Conservation (phyloP, 2,329 filamentous ascomycete species). For the Clonostachys byssicola region DNA sequence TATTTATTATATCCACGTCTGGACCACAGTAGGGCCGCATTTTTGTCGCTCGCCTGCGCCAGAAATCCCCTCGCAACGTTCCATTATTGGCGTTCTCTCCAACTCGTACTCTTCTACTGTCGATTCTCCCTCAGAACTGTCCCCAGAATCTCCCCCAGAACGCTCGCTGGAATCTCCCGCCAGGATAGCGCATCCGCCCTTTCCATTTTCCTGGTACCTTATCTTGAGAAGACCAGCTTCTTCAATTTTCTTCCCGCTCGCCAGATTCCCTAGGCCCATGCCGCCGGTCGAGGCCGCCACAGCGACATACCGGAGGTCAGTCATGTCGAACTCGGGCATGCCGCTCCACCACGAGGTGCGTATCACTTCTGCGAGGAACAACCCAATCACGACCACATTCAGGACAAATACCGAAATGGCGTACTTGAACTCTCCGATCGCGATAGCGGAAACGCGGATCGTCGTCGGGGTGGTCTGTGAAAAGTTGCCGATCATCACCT, state of each 20-base stretch:
- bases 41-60: too few relatives aligned
- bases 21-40: too few relatives aligned
- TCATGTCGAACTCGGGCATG: constrained; percentile 7
- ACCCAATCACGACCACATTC: neutral
- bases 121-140: too few relatives aligned
- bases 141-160: too few relatives aligned
- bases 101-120: too few relatives aligned
- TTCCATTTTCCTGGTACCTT: neutral
- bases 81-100: too few relatives aligned
- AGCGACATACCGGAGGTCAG: constrained; percentile 6
- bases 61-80: too few relatives aligned
- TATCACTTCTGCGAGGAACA: constrained; percentile 6
- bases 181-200: too few relatives aligned
- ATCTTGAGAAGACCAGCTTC: neutral
- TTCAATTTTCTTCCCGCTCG: neutral
- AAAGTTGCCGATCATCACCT: neutral
- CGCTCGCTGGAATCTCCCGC: too few relatives aligned
- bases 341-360: constrained; percentile 10
- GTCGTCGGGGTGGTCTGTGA: neutral
- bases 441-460: neutral
- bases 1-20: too few relatives aligned
- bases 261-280: neutral
- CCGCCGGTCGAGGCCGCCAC: neutral
- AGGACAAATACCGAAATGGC: neutral
- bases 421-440: neutral